A percentile compares a stretch with the other conserved stretches of the same genome.
These are phyloP conservation scores for Colletotrichum sublineola DNA, from an alignment of 2,329 filamentous ascomycete species.

Conservation along the genomic window DNA sequence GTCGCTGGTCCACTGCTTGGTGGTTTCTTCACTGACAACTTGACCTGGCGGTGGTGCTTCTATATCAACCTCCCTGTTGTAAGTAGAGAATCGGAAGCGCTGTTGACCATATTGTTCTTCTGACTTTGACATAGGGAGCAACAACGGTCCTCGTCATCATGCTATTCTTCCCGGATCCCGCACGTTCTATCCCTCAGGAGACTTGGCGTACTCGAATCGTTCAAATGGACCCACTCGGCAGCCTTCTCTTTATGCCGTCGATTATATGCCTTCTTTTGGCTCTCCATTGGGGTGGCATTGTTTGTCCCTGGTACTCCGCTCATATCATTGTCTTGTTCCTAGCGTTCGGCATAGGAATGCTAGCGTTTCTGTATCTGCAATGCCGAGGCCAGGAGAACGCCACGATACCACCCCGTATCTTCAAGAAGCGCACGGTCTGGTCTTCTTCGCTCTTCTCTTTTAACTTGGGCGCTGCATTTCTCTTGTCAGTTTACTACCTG, in stretches of 20 bases:
- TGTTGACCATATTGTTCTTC: neutral
- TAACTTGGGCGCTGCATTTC: constrained; percentile 53
- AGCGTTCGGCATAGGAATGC: constrained; percentile 56
- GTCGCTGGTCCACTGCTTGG: constrained; percentile 53
- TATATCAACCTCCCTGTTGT: constrained; percentile 57
- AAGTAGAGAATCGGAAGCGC: constrained; percentile 31
- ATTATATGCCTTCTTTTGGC: constrained; percentile 63
- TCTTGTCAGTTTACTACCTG: constrained; percentile 54
- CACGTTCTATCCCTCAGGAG: constrained; percentile 1
- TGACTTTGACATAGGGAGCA: constrained; percentile 48
- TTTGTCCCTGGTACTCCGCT: constrained; percentile 63
- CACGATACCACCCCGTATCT: constrained; percentile 58
- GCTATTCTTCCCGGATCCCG: constrained; percentile 45
- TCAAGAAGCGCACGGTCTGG: constrained; percentile 56
- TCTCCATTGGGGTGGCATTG: constrained; percentile 63
- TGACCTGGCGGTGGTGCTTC: constrained; percentile 58
- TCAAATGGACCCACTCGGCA: constrained; percentile 47
- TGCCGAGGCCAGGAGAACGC: constrained; percentile 56
- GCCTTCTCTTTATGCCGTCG: constrained; percentile 50
- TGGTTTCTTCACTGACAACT: constrained; percentile 52
- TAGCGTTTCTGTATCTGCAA: constrained; percentile 55
- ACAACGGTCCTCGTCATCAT: constrained; percentile 51
- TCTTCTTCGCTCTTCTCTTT: constrained; percentile 52
- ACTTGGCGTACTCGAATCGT: constrained; percentile 31
- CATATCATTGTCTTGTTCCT: constrained; percentile 66